phyloP scores from a whole-genome alignment of 352 stramenopile species.

The Phytophthora sp. region DNA sequence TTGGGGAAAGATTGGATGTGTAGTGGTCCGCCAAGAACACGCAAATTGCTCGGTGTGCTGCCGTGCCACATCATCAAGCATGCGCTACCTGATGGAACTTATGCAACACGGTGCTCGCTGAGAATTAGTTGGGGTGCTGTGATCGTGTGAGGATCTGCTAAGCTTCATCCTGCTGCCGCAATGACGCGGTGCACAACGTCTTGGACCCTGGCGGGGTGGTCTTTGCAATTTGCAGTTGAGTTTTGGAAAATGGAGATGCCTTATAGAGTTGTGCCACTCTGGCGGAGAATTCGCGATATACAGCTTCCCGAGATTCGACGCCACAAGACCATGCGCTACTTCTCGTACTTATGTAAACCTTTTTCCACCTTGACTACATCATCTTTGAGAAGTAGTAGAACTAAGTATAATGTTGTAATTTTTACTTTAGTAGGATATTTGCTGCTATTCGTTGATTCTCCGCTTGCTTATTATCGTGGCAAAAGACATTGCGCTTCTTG shows the following conservation, averaged over 20 bases:
- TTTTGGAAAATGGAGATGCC: conserved; percentile 38
- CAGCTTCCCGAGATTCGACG: conserved; percentile 66
- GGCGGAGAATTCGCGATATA: conserved; percentile 49
- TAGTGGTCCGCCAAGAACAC: conserved; percentile 66
- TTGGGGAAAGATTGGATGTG: conserved; percentile 39
- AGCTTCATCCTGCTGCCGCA: conserved; percentile 63
- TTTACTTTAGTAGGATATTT: too few species aligned
- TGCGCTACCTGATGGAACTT: conserved; percentile 47
- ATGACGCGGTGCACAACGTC: conserved; percentile 73
- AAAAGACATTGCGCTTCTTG: too few species aligned
- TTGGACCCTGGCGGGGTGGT: conserved; percentile 59
- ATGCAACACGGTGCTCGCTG: conserved; percentile 60
- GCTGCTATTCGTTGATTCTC: too few species aligned
- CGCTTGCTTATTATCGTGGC: too few species aligned
- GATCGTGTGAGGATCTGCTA: conserved; percentile 75
- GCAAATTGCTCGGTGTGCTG: conserved; percentile 53
- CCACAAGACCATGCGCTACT: conserved; percentile 60
- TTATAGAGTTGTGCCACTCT: conserved; percentile 47
- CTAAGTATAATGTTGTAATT: too few species aligned
- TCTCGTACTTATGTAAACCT: conserved; percentile 45
- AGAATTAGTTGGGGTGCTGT: conserved; percentile 62
- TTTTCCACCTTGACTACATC: conserved; percentile 71
- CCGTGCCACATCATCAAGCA: conserved; percentile 67
- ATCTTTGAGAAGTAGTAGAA: conserved; percentile 49
- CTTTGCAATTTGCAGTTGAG: conserved; percentile 64